These are phyloP conservation scores for Aspergillus vadensis DNA, from an alignment of 2,329 filamentous ascomycete genomes.

Conservation along the genomic window DNA sequence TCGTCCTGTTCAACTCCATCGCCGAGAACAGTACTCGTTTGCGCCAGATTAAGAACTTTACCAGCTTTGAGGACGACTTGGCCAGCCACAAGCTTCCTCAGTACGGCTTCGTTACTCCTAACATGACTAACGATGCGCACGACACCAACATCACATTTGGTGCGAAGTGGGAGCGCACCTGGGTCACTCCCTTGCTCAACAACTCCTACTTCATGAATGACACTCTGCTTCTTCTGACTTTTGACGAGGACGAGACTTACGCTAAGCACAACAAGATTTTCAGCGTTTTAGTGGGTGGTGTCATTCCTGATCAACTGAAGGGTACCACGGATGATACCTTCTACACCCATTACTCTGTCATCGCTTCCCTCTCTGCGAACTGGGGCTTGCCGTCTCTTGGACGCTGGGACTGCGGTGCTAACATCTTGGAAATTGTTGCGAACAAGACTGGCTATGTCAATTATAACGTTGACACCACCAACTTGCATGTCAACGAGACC, in stretches of 20 bases:
- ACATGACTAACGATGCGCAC: slow-evolving; percentile 69
- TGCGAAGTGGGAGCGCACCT: slow-evolving; percentile 66
- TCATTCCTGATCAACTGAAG: slow-evolving; percentile 64
- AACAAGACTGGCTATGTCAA: slow-evolving; percentile 60
- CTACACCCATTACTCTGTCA: slow-evolving; percentile 72
- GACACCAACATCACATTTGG: slow-evolving; percentile 71
- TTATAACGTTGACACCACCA: slow-evolving; percentile 42
- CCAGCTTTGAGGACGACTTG: slow-evolving; percentile 68
- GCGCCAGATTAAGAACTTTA: slow-evolving; percentile 73
- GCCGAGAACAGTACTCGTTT: slow-evolving; percentile 62
- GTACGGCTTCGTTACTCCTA: slow-evolving; percentile 58
- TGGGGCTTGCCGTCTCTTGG: slow-evolving; percentile 70
- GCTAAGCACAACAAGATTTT: slow-evolving; percentile 67
- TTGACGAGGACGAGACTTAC: slow-evolving; percentile 77
- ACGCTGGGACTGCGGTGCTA: slow-evolving; percentile 71
- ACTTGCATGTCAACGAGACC: slow-evolving; percentile 56
- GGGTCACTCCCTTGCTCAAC: slow-evolving; percentile 69
- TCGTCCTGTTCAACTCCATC: slow-evolving; percentile 66
- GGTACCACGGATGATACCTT: slow-evolving; percentile 70
- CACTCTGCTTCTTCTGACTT: slow-evolving; percentile 74
- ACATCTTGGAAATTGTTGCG: slow-evolving; percentile 66
- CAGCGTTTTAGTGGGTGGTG: slow-evolving; percentile 71
- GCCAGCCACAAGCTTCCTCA: slow-evolving; percentile 66
- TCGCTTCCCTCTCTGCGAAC: slow-evolving; percentile 69
- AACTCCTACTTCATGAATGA: slow-evolving; percentile 73